Base-by-base conservation (phyloP, 2,329 filamentous ascomycete species). In the Epichloe elymi region DNA sequence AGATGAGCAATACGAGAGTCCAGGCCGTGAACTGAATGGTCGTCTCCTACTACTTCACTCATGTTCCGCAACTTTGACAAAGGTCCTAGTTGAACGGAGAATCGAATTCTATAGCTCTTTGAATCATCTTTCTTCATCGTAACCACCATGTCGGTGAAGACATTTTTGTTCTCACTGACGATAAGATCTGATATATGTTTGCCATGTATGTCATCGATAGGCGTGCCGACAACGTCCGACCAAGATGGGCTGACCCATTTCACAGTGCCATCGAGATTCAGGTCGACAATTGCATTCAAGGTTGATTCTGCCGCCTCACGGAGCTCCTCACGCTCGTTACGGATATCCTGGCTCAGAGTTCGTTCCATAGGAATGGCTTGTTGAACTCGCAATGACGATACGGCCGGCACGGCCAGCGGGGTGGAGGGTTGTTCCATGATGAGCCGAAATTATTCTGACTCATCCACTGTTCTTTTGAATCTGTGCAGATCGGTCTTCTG, bases 211-310 rank as follows among this genome's bases (percentile, higher is more conserved):
- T 79, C 76, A 42, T 86, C 82, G 39, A 83, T 77, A 43, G 79
- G 71, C 4, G 86, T 91, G 53, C 93, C 93, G 54, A 97, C 85
- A 47, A 98, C 85, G 61, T 97, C 89, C 54, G 81, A 80, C 93
- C 93, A 98, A 15, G 91, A 96, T 12, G 90, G 88, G 65, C 91
- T 97, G 60, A 95, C 90, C 88, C 93, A 98, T 69, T 89, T 86
- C 61, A 98, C 85, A 54, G 82, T 85, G 57, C 88, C 88, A 63
- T 96, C 86, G 51, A 97, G 78, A 62, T 89, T 88, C 57, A 98
- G 76, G 70, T 98, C 91, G 64, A 98, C 78, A 65, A 98, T 95
- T 56, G 95, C 87, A 68, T 97, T 98, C 65, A 95, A 76, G 20
- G 90, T 96, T 71, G 96, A 88, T 70, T 97, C 91, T 48, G 91